A percentile compares a stretch with the other conserved stretches of the same genome.
phyloP scores from a whole-genome alignment of 148 eudicot genomes.

The Vaccinium macrocarpon region DNA sequence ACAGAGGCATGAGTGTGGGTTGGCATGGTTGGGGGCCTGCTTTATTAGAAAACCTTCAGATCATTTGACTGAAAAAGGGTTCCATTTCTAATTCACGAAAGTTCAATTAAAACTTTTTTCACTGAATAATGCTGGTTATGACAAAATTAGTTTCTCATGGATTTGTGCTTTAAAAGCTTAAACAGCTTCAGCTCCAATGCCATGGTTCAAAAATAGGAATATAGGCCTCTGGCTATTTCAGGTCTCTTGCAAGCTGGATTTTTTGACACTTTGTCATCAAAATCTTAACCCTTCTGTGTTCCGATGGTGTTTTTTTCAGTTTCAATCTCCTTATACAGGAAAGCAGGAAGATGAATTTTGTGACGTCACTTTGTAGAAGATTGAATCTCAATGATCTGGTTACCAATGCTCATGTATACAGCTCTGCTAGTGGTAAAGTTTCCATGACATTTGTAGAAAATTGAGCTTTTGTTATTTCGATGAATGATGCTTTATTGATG shows the following conservation, averaged over 20 bases:
- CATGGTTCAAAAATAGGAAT: background rate
- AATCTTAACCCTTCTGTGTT: background rate
- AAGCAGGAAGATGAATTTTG: constrained; percentile 40
- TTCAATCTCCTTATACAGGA: background rate
- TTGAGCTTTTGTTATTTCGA: background rate
- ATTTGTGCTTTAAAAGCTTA: background rate
- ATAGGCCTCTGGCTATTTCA: background rate
- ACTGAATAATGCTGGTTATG: background rate
- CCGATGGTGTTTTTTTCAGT: constrained; percentile 13
- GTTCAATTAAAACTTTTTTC: background rate
- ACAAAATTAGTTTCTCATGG: background rate
- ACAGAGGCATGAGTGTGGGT: background rate
- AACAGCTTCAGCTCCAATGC: background rate
- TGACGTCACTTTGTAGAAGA: constrained; percentile 46
- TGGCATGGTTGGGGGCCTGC: too few relatives aligned
- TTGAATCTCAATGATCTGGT: constrained; percentile 42
- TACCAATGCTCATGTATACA: constrained; percentile 42
- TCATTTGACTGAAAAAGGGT: background rate
- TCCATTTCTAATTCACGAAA: background rate
- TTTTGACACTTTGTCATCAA: background rate
- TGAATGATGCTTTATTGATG: background rate
- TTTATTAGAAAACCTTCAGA: background rate
- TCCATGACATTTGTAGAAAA: background rate
- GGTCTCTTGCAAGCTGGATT: background rate
- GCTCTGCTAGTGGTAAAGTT: constrained; percentile 38